Conservation (phyloP, 768 basidiomycete genomes). For the Austroboletus eburneus region DNA sequence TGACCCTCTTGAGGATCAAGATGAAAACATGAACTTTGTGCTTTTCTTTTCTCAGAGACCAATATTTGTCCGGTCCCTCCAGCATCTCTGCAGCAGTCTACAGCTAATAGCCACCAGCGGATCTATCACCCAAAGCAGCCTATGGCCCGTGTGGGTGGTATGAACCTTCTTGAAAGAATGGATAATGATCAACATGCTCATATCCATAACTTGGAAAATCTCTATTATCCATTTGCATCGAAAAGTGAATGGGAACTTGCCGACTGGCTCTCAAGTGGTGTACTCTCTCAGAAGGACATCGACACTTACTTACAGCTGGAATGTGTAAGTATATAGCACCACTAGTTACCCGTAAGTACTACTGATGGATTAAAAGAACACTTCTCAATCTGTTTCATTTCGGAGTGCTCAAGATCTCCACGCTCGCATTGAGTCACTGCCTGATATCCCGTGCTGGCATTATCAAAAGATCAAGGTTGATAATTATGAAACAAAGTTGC, state of each 20-base stretch:
- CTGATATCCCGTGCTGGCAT: slow-evolving; percentile 1
- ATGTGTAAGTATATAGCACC: not conserved
- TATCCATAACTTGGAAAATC: not conserved
- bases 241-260: slow-evolving; percentile 3
- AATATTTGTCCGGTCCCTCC: no score
- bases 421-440: not conserved
- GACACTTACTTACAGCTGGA: not conserved
- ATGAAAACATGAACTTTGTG: no score
- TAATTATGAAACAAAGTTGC: not conserved
- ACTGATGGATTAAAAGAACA: not conserved
- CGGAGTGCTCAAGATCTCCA: not conserved
- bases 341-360: not conserved
- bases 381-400: not conserved
- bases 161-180: slow-evolving; percentile 4
- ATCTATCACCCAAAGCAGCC: not conserved
- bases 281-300: slow-evolving; percentile 2
- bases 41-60: no score
- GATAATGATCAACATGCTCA: not conserved
- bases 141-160: not conserved
- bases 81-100: no score
- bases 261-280: slow-evolving; percentile 2
- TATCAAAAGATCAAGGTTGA: not conserved
- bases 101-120: no score
- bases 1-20: no score
- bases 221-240: not conserved